Evolutionary conservation across 768 basidiomycete species (phyloP).

Genomic region (Xerocomellus amylosporus): DNA sequence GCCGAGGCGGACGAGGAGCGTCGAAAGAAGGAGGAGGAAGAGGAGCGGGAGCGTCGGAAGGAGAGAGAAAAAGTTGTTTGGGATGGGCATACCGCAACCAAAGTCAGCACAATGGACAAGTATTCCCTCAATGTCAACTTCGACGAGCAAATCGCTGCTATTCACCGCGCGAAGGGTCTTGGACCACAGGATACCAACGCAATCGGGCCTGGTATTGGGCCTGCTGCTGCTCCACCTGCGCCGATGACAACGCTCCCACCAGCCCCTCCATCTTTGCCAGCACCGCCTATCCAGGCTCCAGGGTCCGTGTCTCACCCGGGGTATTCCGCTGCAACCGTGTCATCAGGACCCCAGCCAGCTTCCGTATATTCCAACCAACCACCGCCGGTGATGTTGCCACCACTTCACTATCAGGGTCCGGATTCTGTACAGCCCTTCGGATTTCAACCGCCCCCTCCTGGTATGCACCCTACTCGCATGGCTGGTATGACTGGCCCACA

Average conservation of each 20-base stretch:
- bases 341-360: slow-evolving; percentile 89
- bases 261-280: slow-evolving; percentile 69
- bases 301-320: slow-evolving; percentile 44
- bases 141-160: slow-evolving; percentile 97
- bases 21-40: slow-evolving; percentile 82
- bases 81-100: slow-evolving; percentile 97
- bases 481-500: slow-evolving; percentile 59
- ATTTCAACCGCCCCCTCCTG: slow-evolving; percentile 65
- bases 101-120: slow-evolving; percentile 87
- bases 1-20: slow-evolving; percentile 90
- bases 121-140: slow-evolving; percentile 93
- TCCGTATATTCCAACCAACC: slow-evolving; percentile 60
- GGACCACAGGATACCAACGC: slow-evolving; percentile 77
- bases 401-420: slow-evolving; percentile 80
- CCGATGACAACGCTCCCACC: slow-evolving; percentile 62
- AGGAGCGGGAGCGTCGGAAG: slow-evolving; percentile 73
- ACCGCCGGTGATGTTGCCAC: slow-evolving; percentile 75
- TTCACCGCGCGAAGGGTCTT: slow-evolving; percentile 89
- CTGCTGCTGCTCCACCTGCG: slow-evolving; percentile 67
- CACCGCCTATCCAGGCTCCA: slow-evolving; percentile 52
- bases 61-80: slow-evolving; percentile 96
- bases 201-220: slow-evolving; percentile 86
- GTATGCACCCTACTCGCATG: slow-evolving; percentile 68
- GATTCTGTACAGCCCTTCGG: slow-evolving; percentile 77
- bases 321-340: slow-evolving; percentile 81